phyloP scores from a whole-genome alignment of 2,329 filamentous ascomycete species.

The Fusarium avenaceum region DNA sequence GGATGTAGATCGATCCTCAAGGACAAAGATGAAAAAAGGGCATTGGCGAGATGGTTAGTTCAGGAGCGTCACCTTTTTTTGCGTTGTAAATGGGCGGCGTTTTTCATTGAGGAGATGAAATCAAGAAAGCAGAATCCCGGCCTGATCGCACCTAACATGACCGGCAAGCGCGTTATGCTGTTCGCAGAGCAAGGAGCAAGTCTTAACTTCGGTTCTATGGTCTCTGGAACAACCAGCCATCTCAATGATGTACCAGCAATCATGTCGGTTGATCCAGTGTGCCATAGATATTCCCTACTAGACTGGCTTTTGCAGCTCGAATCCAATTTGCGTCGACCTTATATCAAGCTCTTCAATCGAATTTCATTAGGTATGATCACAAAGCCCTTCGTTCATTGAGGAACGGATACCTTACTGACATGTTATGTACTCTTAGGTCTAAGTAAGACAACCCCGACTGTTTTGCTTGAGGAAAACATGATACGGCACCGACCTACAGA shows the following conservation, averaged over 20 bases:
- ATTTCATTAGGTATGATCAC: not conserved
- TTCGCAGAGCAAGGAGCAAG: not conserved
- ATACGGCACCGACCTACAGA: not conserved
- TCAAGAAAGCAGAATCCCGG: not conserved
- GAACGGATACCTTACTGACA: not conserved
- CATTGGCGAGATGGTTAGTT: conserved; percentile 2
- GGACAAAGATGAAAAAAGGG: not conserved
- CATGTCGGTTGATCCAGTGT: not conserved
- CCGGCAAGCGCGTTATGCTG: not conserved
- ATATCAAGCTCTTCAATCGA: conserved; percentile 5
- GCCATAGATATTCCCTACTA: not conserved
- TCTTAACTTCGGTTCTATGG: not conserved
- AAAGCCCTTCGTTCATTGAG: not conserved
- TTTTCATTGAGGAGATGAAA: not conserved
- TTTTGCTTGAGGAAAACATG: not conserved
- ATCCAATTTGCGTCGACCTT: not conserved
- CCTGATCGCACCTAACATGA: not conserved
- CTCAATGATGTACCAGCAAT: not conserved
- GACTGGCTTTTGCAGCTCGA: conserved; percentile 4
- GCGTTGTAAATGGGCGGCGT: not conserved
- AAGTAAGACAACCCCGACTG: conserved; percentile 1
- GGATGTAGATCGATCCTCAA: not conserved
- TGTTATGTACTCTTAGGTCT: not conserved
- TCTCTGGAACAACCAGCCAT: not conserved
- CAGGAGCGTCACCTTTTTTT: not conserved